A percentile compares a stretch with the other conserved stretches of the same genome.
These are phyloP conservation scores for Paraphoma sp. DNA, from an alignment of 2,329 filamentous ascomycete species.

Conservation along the genomic window DNA sequence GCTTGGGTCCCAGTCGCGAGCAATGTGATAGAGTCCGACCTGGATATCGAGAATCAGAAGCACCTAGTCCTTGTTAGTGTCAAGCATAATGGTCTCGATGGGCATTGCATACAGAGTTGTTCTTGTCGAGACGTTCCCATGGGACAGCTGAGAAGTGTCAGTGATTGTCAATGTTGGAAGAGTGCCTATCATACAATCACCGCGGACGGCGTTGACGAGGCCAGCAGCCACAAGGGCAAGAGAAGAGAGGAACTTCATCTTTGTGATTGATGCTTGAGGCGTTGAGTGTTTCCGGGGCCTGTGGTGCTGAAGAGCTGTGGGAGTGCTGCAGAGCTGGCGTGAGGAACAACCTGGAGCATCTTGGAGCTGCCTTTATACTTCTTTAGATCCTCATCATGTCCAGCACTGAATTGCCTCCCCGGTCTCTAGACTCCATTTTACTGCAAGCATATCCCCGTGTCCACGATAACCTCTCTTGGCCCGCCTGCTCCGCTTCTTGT, in stretches of 20 bases:
- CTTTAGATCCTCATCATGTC: neutral
- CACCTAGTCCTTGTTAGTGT: slow-evolving; percentile 42
- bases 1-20: slow-evolving; percentile 70
- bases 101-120: slow-evolving; percentile 42
- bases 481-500: slow-evolving; percentile 1
- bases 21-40: slow-evolving; percentile 64
- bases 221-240: slow-evolving; percentile 35
- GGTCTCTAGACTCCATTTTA: neutral
- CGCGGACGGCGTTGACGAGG: slow-evolving; percentile 37
- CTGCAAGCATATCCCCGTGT: neutral
- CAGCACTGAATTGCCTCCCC: neutral
- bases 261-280: slow-evolving; percentile 10
- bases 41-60: slow-evolving; percentile 68
- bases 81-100: neutral
- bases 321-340: slow-evolving; percentile 20
- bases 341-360: slow-evolving; percentile 13
- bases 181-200: slow-evolving; percentile 32
- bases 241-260: slow-evolving; percentile 42
- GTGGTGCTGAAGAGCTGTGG: slow-evolving; percentile 7
- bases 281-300: neutral
- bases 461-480: slow-evolving; percentile 2
- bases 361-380: slow-evolving; percentile 33
- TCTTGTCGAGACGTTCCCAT: slow-evolving; percentile 52
- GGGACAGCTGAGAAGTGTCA: slow-evolving; percentile 42
- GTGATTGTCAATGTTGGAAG: neutral